phyloP scores from a whole-genome alignment of 2,329 filamentous ascomycete genomes.

The Xylariaceae sp. region DNA sequence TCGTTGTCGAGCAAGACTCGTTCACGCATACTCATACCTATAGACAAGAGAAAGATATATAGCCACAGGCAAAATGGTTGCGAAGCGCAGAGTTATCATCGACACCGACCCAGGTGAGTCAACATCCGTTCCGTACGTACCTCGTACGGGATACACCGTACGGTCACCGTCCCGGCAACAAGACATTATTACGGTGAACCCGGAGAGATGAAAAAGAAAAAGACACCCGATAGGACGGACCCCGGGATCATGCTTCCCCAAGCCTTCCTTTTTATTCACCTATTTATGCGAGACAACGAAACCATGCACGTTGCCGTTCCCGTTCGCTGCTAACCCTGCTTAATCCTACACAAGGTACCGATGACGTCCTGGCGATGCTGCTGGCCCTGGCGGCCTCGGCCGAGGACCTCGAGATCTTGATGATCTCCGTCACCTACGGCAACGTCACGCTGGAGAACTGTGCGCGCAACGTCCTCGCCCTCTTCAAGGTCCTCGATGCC shows the following conservation, averaged over 20 bases:
- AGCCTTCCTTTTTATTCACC: too few relatives aligned
- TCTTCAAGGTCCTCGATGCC: conserved; percentile 89
- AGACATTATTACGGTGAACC: background rate
- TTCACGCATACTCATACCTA: too few relatives aligned
- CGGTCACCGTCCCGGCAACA: background rate
- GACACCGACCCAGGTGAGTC: conserved; percentile 81
- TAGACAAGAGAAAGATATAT: too few relatives aligned
- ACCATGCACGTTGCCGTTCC: background rate
- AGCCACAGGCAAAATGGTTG: conserved; percentile 46
- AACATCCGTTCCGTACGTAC: too few relatives aligned
- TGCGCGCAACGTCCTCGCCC: conserved; percentile 77
- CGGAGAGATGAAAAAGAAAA: background rate
- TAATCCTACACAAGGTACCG: conserved; percentile 55
- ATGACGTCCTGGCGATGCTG: conserved; percentile 85
- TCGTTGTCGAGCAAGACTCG: too few relatives aligned
- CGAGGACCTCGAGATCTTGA: conserved; percentile 77
- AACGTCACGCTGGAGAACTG: conserved; percentile 88
- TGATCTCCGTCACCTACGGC: conserved; percentile 88
- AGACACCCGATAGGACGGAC: too few relatives aligned
- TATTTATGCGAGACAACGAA: too few relatives aligned
- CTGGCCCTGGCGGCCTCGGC: conserved; percentile 75
- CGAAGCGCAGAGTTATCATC: conserved; percentile 78
- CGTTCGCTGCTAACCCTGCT: too few relatives aligned
- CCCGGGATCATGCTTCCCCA: too few relatives aligned
- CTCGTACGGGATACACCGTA: too few relatives aligned